These are phyloP conservation scores for Anisogramma anomala DNA, from an alignment of 2,329 filamentous ascomycete species.

Conservation along the genomic window DNA sequence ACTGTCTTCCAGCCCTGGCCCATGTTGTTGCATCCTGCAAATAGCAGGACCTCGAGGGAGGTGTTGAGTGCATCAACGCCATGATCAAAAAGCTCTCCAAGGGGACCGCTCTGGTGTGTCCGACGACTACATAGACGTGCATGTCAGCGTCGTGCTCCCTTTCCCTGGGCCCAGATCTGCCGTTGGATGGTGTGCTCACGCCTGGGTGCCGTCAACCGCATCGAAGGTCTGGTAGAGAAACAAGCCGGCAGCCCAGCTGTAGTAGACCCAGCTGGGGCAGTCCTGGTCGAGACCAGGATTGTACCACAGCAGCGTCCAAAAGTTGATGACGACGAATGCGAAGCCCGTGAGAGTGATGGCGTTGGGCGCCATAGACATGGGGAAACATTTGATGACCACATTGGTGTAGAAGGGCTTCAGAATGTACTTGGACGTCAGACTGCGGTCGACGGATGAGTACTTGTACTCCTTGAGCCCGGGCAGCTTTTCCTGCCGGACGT, in stretches of 20 bases:
- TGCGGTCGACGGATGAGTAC: conserved; percentile 86
- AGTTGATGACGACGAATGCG: conserved; percentile 76
- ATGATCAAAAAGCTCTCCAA: conserved; percentile 95
- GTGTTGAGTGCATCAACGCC: conserved; percentile 96
- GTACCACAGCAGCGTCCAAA: conserved; percentile 90
- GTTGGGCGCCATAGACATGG: conserved; percentile 85
- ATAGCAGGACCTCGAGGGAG: conserved; percentile 82
- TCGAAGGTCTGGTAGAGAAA: conserved; percentile 98
- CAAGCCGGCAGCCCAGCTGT: conserved; percentile 75
- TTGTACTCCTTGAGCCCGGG: conserved; percentile 87
- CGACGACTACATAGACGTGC: conserved; percentile 46
- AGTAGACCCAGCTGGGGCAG: conserved; percentile 92
- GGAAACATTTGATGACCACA: conserved; percentile 87
- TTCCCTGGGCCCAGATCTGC: too few species aligned
- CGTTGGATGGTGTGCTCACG: conserved; percentile 44
- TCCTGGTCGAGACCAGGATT: conserved; percentile 88
- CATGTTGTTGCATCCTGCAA: conserved; percentile 84
- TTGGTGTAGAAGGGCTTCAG: conserved; percentile 97
- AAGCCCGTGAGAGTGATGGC: conserved; percentile 86
- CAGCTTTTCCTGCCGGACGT: conserved; percentile 85
- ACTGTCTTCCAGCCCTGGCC: conserved; percentile 88
- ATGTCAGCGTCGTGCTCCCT: conserved; percentile 5
- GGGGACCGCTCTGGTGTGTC: conserved; percentile 81
- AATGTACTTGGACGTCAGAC: conserved; percentile 79
- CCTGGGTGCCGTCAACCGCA: conserved; percentile 88